Percentiles rank a stretch among this genome's conserved stretches.
Evolutionary conservation across 1,139 yeast species (phyloP).

Genomic region (Hyphopichia wangnamkhiaoensis): DNA sequence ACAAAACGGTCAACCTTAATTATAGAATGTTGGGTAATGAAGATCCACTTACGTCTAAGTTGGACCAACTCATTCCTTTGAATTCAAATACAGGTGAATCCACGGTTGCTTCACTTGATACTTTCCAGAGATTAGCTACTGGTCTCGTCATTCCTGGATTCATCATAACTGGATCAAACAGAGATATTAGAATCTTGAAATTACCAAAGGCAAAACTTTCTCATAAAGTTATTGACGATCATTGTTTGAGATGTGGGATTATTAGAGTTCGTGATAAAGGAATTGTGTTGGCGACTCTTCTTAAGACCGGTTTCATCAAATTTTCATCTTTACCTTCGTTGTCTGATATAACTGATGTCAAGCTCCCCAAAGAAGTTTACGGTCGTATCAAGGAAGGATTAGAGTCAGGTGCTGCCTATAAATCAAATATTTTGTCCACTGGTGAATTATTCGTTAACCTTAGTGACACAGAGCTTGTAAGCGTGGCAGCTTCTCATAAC

Average conservation of each 20-base stretch:
- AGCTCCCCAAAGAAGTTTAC: constrained; percentile 35
- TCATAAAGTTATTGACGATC: constrained; percentile 66
- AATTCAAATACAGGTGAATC: constrained; percentile 60
- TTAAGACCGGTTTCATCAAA: constrained; percentile 41
- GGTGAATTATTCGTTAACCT: constrained; percentile 75
- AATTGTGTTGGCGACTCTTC: constrained; percentile 35
- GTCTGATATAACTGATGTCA: constrained; percentile 38
- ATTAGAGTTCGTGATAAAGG: constrained; percentile 33
- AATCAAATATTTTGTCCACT: constrained; percentile 51
- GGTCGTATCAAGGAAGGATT: constrained; percentile 24
- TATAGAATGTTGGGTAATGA: constrained; percentile 29
- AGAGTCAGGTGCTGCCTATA: constrained; percentile 22
- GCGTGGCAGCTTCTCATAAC: constrained; percentile 36
- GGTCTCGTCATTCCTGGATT: constrained; percentile 68
- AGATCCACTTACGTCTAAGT: constrained; percentile 49
- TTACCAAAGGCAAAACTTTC: constrained; percentile 63
- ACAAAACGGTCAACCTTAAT: constrained; percentile 44
- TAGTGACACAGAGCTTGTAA: constrained; percentile 54
- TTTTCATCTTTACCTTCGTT: constrained; percentile 42
- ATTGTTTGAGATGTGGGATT: constrained; percentile 51
- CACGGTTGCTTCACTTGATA: constrained; percentile 62
- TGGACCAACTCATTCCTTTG: constrained; percentile 60
- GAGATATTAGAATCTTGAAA: constrained; percentile 65
- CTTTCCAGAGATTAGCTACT: constrained; percentile 59
- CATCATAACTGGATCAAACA: constrained; percentile 55